Evolutionary conservation across 768 basidiomycete genomes (phyloP).

Genomic region (Tulasnella sp.): DNA sequence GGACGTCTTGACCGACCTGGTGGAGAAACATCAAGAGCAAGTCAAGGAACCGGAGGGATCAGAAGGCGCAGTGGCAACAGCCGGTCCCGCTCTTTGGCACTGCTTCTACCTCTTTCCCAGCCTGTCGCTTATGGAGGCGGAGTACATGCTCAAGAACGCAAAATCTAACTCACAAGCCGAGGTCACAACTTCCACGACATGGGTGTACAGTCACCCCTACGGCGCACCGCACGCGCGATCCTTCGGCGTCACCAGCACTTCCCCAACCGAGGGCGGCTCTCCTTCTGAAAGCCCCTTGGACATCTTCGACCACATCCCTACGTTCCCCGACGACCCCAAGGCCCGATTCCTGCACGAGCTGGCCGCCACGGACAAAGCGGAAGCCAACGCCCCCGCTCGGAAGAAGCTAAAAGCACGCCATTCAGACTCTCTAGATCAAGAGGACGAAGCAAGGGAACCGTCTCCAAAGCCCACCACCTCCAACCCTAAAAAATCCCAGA

Average conservation of each 20-base stretch:
- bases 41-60: not conserved
- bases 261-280: conserved; percentile 42
- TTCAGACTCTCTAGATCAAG: conserved; percentile 31
- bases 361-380: conserved; percentile 48
- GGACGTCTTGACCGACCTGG: conserved; percentile 51
- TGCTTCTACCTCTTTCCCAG: conserved; percentile 69
- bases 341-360: conserved; percentile 90
- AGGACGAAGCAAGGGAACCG: conserved; percentile 49
- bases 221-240: conserved; percentile 33
- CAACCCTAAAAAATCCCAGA: not conserved
- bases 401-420: conserved; percentile 18
- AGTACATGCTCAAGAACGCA: conserved; percentile 48
- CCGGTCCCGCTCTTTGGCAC: not conserved
- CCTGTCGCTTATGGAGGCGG: conserved; percentile 62
- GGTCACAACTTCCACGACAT: conserved; percentile 36
- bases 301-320: conserved; percentile 76
- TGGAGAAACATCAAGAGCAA: conserved; percentile 31
- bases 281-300: conserved; percentile 35
- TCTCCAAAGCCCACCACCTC: not conserved
- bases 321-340: conserved; percentile 96
- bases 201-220: conserved; percentile 83
- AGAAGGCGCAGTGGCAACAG: not conserved
- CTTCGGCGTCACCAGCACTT: conserved; percentile 43
- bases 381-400: conserved; percentile 13
- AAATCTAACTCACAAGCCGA: conserved; percentile 29